A percentile compares a stretch with the other conserved stretches of the same genome.
Evolutionary conservation across 2,329 filamentous ascomycete species (phyloP).

Genomic region (Diplodia seriata): DNA sequence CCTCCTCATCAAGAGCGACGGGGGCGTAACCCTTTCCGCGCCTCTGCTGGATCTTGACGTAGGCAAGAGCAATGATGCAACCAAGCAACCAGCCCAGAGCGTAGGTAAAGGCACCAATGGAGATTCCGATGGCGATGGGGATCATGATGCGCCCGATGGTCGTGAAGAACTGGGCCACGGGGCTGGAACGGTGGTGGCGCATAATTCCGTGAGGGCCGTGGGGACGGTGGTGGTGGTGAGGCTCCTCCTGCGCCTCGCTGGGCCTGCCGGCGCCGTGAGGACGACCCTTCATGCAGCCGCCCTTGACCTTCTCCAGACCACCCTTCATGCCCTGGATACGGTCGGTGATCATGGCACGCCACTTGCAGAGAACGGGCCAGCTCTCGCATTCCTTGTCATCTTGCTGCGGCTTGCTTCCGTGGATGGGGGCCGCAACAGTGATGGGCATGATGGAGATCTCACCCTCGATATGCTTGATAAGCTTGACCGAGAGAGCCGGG

Average conservation of each 20-base stretch:
- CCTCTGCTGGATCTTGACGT: conserved; percentile 57
- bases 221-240: conserved; percentile 37
- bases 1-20: conserved; percentile 40
- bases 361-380: conserved; percentile 50
- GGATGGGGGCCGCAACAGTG: conserved; percentile 38
- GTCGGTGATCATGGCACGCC: conserved; percentile 48
- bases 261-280: conserved; percentile 12
- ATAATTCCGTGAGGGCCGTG: conserved; percentile 38
- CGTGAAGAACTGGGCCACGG: conserved; percentile 53
- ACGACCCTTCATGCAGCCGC: conserved; percentile 32
- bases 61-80: conserved; percentile 65
- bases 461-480: conserved; percentile 47
- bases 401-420: conserved; percentile 37
- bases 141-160: conserved; percentile 65
- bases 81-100: conserved; percentile 71
- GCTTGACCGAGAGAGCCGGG: conserved; percentile 46
- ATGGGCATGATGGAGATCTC: conserved; percentile 49
- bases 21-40: conserved; percentile 40
- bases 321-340: conserved; percentile 44
- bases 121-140: conserved; percentile 72
- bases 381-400: conserved; percentile 40
- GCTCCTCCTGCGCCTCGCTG: conserved; percentile 18
- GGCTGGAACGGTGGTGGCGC: conserved; percentile 45
- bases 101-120: conserved; percentile 71
- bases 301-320: conserved; percentile 39